phyloP scores from a whole-genome alignment of 1,139 yeast species.

The Ogataea hybrid region DNA sequence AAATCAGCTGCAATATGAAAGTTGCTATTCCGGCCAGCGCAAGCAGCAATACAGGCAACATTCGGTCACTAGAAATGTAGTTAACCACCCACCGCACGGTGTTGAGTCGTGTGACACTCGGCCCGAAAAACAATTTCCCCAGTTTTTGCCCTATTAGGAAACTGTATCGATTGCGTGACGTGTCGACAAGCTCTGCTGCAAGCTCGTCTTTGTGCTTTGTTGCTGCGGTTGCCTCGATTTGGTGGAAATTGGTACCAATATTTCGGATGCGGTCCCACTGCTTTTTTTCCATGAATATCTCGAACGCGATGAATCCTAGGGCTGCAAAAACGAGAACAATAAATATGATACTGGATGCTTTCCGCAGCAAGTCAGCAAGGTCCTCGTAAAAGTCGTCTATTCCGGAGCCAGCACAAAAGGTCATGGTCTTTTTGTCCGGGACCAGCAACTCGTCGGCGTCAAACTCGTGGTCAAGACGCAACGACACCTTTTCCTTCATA shows the following conservation, averaged over 20 bases:
- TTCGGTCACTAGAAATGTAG: slow-evolving; percentile 48
- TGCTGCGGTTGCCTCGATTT: slow-evolving; percentile 3
- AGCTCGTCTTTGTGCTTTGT: slow-evolving; percentile 14
- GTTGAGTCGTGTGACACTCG: slow-evolving; percentile 19
- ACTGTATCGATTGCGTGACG: slow-evolving; percentile 30
- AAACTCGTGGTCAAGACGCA: slow-evolving; percentile 18
- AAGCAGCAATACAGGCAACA: slow-evolving; percentile 43
- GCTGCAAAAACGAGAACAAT: slow-evolving; percentile 41
- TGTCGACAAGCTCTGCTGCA: slow-evolving; percentile 26
- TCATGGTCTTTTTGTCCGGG: slow-evolving; percentile 21
- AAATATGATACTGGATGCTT: slow-evolving; percentile 38
- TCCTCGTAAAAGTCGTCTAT: slow-evolving; percentile 38
- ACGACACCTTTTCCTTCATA: slow-evolving; percentile 41
- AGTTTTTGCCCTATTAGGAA: slow-evolving; percentile 18
- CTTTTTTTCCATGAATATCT: slow-evolving; percentile 42
- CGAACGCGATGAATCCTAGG: slow-evolving; percentile 39
- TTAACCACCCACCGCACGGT: slow-evolving; percentile 46
- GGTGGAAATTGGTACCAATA: slow-evolving; percentile 22
- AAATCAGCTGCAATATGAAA: slow-evolving; percentile 38
- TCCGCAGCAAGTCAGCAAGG: slow-evolving; percentile 33
- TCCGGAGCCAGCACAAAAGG: slow-evolving; percentile 31
- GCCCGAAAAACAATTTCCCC: slow-evolving; percentile 13
- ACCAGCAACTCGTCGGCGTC: slow-evolving; percentile 25
- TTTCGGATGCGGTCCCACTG: slow-evolving; percentile 48
- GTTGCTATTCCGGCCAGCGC: slow-evolving; percentile 49